Evolutionary conservation across 331 rosid species (phyloP), one percentile per base, ranked within the genome.

Genomic region (Prunus yedoensis): DNA sequence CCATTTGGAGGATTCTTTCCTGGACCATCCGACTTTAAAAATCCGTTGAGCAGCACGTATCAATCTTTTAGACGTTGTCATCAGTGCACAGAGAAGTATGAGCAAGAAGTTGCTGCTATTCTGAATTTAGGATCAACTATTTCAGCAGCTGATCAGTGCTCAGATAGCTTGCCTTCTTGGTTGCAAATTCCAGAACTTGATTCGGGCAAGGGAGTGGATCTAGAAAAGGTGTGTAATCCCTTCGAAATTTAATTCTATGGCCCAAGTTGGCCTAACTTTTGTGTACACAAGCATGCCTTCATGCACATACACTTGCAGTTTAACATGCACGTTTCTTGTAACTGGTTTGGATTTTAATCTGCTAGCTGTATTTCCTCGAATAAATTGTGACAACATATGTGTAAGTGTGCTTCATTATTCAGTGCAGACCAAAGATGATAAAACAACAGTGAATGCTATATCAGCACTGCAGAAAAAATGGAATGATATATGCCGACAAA

Each of bases 1-100:
- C 99, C 99, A 69, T 87, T 95, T 71, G 97, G 93, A 16, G 99
- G 99, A 21, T 95, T 92, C 84, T 90, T 92, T 66, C 76, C 97
- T 47, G 72, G 93, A 45, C 83, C 91, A 17, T 81, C 96, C 1
- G 86, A 88, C 67, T 79, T 86, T 67, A 82, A 59, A 73, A 86
- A 45, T 74, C 90, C 89, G 16, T 41, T 75, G 47, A 81, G 77
- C 82, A 50, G 78, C 80, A 63, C 74, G 47, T 80, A 45, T 74
- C 85, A 85, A 60, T 53, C 85, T 14, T 79, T 81, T 66, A 23
- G 79, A 32, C 86, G 87, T 68, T 92, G 99, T 75, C 86, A 77
- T 65, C 73, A 75, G 43, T 92, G 97, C 85, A 87, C 86, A n/a
- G 96, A 89, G 64, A 90, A 89, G 83, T 95, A 71, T 81, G 96